Conservation (phyloP, 352 stramenopile species). For the Pythium utonaiense region DNA sequence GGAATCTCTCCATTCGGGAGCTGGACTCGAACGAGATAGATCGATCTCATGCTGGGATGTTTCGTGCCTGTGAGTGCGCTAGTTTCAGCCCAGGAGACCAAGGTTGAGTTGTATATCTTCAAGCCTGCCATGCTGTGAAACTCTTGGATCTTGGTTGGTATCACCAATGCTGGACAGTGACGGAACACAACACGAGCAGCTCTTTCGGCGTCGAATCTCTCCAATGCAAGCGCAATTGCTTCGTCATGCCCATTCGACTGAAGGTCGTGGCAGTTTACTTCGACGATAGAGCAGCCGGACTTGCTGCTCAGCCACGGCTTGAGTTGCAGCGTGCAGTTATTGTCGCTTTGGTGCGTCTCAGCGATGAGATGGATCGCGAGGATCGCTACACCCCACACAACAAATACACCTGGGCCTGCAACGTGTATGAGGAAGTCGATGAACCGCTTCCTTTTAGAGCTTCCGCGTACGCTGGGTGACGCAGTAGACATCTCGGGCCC, state of each 20-base stretch:
- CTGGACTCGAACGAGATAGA: slow-evolving; percentile 3
- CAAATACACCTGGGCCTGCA: too few species aligned
- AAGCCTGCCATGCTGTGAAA: background rate
- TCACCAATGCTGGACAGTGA: slow-evolving; percentile 5
- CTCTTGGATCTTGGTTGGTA: background rate
- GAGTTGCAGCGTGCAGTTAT: background rate
- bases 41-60: background rate
- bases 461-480: too few species aligned
- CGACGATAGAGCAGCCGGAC: slow-evolving; percentile 5
- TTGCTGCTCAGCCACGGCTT: background rate
- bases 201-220: background rate
- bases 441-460: background rate
- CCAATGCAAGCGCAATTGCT: background rate
- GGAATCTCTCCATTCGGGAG: background rate
- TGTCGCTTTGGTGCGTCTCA: background rate
- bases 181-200: background rate
- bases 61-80: background rate
- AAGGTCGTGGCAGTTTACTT: slow-evolving; percentile 3
- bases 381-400: background rate
- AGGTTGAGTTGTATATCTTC: slow-evolving; percentile 17
- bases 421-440: background rate
- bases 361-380: background rate
- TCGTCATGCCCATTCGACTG: background rate
- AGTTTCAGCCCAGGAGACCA: background rate
- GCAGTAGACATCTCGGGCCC: too few species aligned